Conservation (phyloP, 768 basidiomycete genomes). For the Sporobolomyces pararoseus region DNA sequence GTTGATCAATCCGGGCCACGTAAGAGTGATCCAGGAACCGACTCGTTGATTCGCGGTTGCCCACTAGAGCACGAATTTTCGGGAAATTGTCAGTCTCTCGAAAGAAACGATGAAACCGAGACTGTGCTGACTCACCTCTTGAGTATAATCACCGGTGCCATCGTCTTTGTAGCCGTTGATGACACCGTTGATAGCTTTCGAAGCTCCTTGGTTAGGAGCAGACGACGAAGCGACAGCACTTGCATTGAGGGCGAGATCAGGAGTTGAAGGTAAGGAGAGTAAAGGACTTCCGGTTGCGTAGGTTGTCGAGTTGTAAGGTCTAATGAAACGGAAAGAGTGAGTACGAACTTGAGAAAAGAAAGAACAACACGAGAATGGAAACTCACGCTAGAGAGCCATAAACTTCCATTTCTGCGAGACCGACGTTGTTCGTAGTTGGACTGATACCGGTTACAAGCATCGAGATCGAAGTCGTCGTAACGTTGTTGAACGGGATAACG, state of each 20-base stretch:
- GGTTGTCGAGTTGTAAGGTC: not conserved
- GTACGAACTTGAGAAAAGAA: too few species aligned
- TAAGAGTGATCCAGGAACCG: slow-evolving; percentile 10
- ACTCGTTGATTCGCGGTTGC: slow-evolving; percentile 8
- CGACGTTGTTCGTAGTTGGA: slow-evolving; percentile 16
- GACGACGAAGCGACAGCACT: slow-evolving; percentile 1
- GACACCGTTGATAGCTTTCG: slow-evolving; percentile 25
- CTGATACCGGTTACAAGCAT: slow-evolving; percentile 12
- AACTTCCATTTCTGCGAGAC: slow-evolving; percentile 23
- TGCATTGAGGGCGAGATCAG: slow-evolving; percentile 17
- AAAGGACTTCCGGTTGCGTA: not conserved
- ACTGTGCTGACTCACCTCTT: too few species aligned
- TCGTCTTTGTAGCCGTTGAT: slow-evolving; percentile 29
- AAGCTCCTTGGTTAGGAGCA: slow-evolving; percentile 3
- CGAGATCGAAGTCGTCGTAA: not conserved
- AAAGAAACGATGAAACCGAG: too few species aligned
- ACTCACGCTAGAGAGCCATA: not conserved
- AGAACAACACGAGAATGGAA: too few species aligned
- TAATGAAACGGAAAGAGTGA: not conserved
- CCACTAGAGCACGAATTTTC: too few species aligned
- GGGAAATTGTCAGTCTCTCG: too few species aligned
- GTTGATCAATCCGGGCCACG: slow-evolving; percentile 9
- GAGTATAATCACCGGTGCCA: not conserved
- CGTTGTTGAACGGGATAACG: slow-evolving; percentile 1
- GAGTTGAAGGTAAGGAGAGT: not conserved